Evolutionary conservation across 1,139 yeast genomes (phyloP).

Genomic region (Trichomonascaceae sp.): DNA sequence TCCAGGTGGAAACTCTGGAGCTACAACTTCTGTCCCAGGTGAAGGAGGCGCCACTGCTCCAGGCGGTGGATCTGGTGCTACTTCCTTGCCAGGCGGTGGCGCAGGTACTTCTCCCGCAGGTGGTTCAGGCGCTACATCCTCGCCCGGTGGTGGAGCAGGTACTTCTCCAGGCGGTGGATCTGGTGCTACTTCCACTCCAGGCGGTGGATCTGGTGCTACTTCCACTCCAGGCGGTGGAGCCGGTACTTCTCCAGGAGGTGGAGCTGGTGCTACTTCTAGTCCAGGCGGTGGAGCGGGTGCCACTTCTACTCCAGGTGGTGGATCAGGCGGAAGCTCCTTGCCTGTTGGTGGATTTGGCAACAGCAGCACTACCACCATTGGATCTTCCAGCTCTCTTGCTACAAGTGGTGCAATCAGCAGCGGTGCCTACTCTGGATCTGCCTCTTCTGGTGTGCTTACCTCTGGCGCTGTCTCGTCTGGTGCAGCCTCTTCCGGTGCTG

Average conservation of each 20-base stretch:
- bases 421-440: not conserved
- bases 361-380: not conserved
- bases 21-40: not conserved
- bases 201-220: not conserved
- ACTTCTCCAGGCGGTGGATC: not conserved
- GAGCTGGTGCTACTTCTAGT: not conserved
- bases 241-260: not conserved
- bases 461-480: slow-evolving; percentile 1
- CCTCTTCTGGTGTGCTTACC: not conserved
- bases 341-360: not conserved
- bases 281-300: not conserved
- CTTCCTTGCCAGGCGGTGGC: not conserved
- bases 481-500: not conserved
- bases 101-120: not conserved
- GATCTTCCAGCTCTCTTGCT: not conserved
- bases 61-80: not conserved
- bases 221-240: not conserved
- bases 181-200: not conserved
- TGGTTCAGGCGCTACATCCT: not conserved
- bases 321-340: not conserved
- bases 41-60: not conserved
- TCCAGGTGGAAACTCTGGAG: not conserved
- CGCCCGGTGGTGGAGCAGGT: not conserved
- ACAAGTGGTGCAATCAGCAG: not conserved
- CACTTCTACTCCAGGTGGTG: not conserved